Conservation (phyloP, 192 early-diverging fungal genomes). For the Pecoramyces ruminantium region DNA sequence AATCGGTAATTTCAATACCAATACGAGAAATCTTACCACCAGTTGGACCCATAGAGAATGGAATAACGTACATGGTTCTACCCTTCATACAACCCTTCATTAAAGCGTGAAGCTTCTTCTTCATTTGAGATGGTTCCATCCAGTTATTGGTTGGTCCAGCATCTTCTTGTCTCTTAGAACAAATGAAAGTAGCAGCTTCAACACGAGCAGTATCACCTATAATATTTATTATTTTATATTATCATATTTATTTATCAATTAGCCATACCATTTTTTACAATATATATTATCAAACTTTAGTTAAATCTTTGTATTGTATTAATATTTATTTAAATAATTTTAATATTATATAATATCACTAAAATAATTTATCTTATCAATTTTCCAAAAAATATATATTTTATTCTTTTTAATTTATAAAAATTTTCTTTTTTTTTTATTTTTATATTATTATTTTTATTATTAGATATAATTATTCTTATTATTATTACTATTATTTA, state of each 20-base stretch:
- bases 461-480: no score
- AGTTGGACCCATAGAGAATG: conserved; percentile 7
- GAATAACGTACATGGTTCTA: conserved; percentile 8
- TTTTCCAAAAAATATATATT: no score
- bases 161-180: conserved; percentile 4
- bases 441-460: no score
- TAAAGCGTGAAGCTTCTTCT: conserved; percentile 4
- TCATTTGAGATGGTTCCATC: conserved; percentile 3
- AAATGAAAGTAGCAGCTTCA: conserved; percentile 7
- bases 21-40: neutral
- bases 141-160: conserved; percentile 10
- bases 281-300: no score
- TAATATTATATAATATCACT: no score
- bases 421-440: no score
- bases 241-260: neutral
- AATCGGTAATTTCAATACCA: conserved; percentile 5
- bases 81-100: conserved; percentile 6
- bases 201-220: conserved; percentile 1
- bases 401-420: no score
- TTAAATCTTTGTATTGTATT: no score
- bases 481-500: no score
- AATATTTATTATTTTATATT: neutral
- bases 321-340: no score
- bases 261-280: no score
- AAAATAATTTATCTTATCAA: no score